phyloP scores from a whole-genome alignment of 305 asterid genomes.

The Fraxinus xanthoxyloides region DNA sequence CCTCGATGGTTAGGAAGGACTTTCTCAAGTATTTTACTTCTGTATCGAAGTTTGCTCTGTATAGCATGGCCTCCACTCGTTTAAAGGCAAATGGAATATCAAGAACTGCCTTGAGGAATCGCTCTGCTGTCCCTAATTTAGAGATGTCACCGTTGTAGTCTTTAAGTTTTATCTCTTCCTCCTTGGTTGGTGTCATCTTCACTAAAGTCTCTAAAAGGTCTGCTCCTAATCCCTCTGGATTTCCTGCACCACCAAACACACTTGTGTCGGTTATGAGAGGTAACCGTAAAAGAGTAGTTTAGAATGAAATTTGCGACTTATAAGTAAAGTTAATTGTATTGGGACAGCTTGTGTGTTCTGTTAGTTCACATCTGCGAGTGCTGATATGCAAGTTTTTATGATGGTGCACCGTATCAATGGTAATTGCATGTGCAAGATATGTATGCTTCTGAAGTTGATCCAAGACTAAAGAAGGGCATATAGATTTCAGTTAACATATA shows the following conservation, averaged over 20 bases:
- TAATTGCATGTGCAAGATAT: background rate
- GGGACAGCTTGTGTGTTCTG: background rate
- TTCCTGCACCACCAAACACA: constrained; percentile 48
- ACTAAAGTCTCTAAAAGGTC: constrained; percentile 92
- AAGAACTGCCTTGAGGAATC: constrained; percentile 78
- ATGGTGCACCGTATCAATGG: background rate
- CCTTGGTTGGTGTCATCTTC: constrained; percentile 97
- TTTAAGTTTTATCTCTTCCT: constrained; percentile 89
- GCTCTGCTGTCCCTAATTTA: constrained; percentile 83
- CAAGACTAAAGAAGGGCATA: background rate
- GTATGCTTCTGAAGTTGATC: background rate
- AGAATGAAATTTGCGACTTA: background rate
- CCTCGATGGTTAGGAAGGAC: constrained; percentile 86
- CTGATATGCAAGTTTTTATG: background rate
- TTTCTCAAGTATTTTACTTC: constrained; percentile 74
- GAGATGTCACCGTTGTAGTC: constrained; percentile 62
- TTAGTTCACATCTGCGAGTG: background rate
- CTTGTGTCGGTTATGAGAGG: background rate
- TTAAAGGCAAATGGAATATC: constrained; percentile 86
- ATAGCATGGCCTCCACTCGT: constrained; percentile 89
- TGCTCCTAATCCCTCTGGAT: constrained; percentile 78
- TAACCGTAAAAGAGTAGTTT: constrained; percentile 2
- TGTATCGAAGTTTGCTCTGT: constrained; percentile 77
- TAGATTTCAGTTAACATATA: background rate
- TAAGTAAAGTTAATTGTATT: background rate